These are phyloP conservation scores for Saksenaea oblongispora DNA, from an alignment of 371 early-diverging fungal species.

Conservation along the genomic window DNA sequence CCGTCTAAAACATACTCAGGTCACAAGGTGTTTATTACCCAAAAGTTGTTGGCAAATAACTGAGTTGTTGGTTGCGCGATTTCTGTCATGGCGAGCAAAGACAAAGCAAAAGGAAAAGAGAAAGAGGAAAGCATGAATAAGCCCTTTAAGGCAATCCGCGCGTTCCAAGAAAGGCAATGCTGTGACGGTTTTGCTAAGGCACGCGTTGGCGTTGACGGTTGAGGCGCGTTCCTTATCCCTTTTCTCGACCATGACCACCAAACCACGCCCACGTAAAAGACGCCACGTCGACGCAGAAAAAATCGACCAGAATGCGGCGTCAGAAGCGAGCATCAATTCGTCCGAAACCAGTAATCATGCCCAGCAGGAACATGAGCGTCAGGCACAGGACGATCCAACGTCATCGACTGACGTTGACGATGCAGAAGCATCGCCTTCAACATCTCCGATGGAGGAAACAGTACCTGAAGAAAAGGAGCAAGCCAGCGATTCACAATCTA, in stretches of 20 bases:
- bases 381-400: too few species aligned
- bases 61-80: conserved; percentile 2
- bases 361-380: background rate
- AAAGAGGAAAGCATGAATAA: background rate
- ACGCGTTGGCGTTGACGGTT: background rate
- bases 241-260: background rate
- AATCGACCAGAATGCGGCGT: background rate
- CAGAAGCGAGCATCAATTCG: background rate
- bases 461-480: background rate
- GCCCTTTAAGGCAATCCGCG: background rate
- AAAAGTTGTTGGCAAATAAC: conserved; percentile 48
- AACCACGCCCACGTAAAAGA: conserved; percentile 13
- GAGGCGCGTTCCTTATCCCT: background rate
- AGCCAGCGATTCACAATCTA: background rate
- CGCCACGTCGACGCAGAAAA: background rate
- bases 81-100: background rate
- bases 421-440: background rate
- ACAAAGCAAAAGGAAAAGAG: background rate
- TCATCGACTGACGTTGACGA: background rate
- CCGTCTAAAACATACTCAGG: background rate
- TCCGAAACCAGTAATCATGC: background rate
- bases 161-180: background rate
- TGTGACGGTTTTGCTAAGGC: background rate
- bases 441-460: background rate
- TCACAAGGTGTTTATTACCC: conserved; percentile 23